Evolutionary conservation across 495 filamentous ascomycete species (phyloP), one percentile per base, ranked within the genome.

Genomic region (Aspergillus nanangensis): DNA sequence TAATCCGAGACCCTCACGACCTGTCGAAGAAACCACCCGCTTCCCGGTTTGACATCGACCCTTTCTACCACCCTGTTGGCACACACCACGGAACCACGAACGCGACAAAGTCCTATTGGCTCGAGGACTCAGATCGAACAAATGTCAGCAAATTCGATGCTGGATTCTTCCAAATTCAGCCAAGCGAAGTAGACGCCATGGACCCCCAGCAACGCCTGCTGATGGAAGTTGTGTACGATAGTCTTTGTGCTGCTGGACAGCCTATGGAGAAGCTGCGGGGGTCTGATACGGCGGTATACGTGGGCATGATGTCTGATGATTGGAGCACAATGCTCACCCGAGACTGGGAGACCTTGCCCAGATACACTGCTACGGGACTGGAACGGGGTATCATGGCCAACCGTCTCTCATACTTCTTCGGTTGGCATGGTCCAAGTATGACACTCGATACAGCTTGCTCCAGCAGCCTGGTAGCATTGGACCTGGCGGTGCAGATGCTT

Each of bases 221-320:
- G 4, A 62, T 84, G 1, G 80, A 83, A 52, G 61, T 63, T 1
- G 69, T 71, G 5, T 84, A 79, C 24, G 77, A 83, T 44, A 72
- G 70, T 0, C 51, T 84, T 3, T 78, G 82, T 44, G 67, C 67
- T 47, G 75, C 60, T 1, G 72, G 70, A 18, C 41, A 62, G 5
- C 37, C 59, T 3, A 44, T 74, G 1, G 54, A 67, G 21, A 33
- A 41, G 0, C 41, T 76, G 8, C 44, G 66, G 1, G 71, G 70
- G 20, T 60, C 63, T 4, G 51, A 72, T 37, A 76, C 72, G 9
- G 65, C 60, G 7, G 70, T 71, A 9, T 79, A 62, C 46, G 63
- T 70, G 9, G 75, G 72, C 8, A 43, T 53, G 13, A 70, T 70
- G 52, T 57, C 50, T 44, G 55, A 52, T 15, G 77, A 81, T 45